A percentile compares a stretch with the other conserved stretches of the same genome.
Evolutionary conservation across 805 yeast species (phyloP).

Genomic region (Kazachstania taianensis): DNA sequence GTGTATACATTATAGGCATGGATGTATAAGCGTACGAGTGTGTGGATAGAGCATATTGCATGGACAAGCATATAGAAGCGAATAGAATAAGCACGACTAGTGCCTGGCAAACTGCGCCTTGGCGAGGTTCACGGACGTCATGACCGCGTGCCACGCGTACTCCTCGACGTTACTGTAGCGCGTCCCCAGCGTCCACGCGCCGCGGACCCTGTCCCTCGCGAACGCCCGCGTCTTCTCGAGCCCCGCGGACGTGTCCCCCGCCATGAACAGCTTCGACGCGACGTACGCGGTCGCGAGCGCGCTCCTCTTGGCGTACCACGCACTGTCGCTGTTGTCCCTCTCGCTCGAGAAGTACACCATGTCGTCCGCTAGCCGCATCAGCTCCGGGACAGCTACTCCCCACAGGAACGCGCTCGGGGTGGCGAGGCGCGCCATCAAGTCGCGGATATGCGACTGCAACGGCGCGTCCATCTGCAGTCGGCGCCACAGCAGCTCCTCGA

Average conservation of each 20-base stretch:
- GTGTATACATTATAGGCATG: too few relatives aligned
- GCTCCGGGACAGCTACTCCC: conserved; percentile 47
- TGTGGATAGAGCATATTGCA: too few relatives aligned
- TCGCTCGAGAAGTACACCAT: conserved; percentile 74
- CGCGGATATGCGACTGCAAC: conserved; percentile 24
- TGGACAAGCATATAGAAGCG: too few relatives aligned
- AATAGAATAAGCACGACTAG: conserved; percentile 6
- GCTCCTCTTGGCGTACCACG: conserved; percentile 87
- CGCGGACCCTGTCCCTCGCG: conserved; percentile 48
- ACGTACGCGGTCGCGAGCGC: conserved; percentile 62
- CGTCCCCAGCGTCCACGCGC: conserved; percentile 45
- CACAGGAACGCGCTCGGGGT: conserved; percentile 50
- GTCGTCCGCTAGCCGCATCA: conserved; percentile 74
- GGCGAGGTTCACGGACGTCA: conserved; percentile 52
- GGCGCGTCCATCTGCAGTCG: conserved; percentile 39
- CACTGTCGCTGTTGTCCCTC: conserved; percentile 56
- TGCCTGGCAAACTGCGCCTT: conserved; percentile 55
- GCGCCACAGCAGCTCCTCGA: conserved; percentile 36
- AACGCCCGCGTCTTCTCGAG: conserved; percentile 52
- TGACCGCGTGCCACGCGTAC: conserved; percentile 62
- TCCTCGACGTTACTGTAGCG: conserved; percentile 60
- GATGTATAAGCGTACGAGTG: too few relatives aligned
- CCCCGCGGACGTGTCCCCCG: conserved; percentile 54
- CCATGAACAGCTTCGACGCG: conserved; percentile 68
- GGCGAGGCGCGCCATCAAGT: conserved; percentile 45